A percentile compares a stretch with the other conserved stretches of the same genome.
Evolutionary conservation across 1,284 basidiomycete genomes (phyloP).

Genomic region (Paramarasmius palmivorus): DNA sequence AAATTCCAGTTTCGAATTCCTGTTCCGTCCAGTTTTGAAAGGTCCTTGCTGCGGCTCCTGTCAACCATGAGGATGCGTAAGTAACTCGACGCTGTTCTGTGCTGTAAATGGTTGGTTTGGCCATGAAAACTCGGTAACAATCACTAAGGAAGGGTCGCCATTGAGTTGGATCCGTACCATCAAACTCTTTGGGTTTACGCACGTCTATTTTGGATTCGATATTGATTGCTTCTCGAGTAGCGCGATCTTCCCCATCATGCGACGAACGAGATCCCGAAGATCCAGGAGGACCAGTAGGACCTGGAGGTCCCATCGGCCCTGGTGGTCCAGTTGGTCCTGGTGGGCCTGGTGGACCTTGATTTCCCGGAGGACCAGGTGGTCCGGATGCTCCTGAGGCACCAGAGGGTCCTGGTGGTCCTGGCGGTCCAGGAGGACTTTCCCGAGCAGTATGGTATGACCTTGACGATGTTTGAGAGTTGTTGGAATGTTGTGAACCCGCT

Average conservation of each 20-base stretch:
- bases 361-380: background rate
- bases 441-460: too few species aligned
- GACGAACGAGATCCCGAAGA: background rate
- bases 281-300: background rate
- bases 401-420: too few species aligned
- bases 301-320: background rate
- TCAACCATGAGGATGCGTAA: constrained; percentile 2
- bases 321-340: background rate
- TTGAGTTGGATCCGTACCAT: background rate
- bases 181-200: background rate
- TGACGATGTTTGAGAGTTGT: too few species aligned
- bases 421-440: too few species aligned
- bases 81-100: background rate
- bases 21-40: background rate
- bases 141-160: background rate
- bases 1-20: background rate
- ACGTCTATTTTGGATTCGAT: constrained; percentile 8
- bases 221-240: background rate
- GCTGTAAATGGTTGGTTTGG: background rate
- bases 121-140: background rate
- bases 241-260: background rate
- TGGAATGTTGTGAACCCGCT: too few species aligned
- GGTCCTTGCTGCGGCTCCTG: background rate
- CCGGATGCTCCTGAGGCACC: too few species aligned
- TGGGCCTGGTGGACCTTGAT: background rate